Evolutionary conservation across 1,139 yeast species (phyloP).

Genomic region (Candida anutae): DNA sequence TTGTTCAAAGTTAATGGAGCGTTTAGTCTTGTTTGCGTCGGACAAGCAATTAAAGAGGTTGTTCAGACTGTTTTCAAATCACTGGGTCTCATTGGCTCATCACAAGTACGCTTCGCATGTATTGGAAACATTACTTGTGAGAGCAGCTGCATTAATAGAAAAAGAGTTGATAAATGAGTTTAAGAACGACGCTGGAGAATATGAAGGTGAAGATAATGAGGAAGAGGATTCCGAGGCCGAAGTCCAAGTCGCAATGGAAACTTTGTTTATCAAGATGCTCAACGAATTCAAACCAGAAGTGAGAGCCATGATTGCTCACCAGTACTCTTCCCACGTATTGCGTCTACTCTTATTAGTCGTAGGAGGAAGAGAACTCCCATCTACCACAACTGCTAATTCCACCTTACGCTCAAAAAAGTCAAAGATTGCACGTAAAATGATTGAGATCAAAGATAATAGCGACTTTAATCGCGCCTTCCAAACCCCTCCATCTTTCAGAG

Average conservation of each 20-base stretch:
- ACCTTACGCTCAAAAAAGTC: slow-evolving; percentile 80
- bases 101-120: slow-evolving; percentile 95
- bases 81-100: slow-evolving; percentile 66
- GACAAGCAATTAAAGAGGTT: slow-evolving; percentile 58
- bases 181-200: slow-evolving; percentile 25
- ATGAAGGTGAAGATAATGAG: slow-evolving; percentile 21
- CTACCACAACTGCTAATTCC: slow-evolving; percentile 64
- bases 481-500: slow-evolving; percentile 65
- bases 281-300: slow-evolving; percentile 60
- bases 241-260: slow-evolving; percentile 49
- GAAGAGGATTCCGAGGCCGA: slow-evolving; percentile 30
- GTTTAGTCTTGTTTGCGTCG: slow-evolving; percentile 63
- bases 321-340: slow-evolving; percentile 83
- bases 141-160: slow-evolving; percentile 72
- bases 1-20: slow-evolving; percentile 86
- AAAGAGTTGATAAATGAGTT: slow-evolving; percentile 43
- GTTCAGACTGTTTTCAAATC: slow-evolving; percentile 61
- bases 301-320: slow-evolving; percentile 56
- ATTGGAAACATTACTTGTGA: slow-evolving; percentile 73
- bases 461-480: slow-evolving; percentile 62
- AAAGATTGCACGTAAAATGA: slow-evolving; percentile 87
- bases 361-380: slow-evolving; percentile 76
- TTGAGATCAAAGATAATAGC: slow-evolving; percentile 72
- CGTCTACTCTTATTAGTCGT: slow-evolving; percentile 64
- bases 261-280: slow-evolving; percentile 53